Base-by-base conservation (phyloP, 2,329 filamentous ascomycete species). In the Cytospora piceae region DNA sequence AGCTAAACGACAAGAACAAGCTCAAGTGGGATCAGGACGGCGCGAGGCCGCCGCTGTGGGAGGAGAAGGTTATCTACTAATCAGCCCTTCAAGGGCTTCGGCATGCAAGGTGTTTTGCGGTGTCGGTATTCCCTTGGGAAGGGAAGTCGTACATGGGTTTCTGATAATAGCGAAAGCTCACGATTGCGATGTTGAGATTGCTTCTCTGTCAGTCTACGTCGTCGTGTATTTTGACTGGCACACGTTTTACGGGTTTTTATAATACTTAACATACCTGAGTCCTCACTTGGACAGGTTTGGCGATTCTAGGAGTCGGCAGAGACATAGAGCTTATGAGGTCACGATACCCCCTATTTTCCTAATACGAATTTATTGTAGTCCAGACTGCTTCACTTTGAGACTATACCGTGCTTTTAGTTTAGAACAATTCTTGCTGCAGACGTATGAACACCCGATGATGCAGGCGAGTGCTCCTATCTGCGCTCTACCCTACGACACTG, bases 1-100 rank as follows among this genome's bases (percentile, higher is more conserved):
- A 79, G 58, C 77, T 94, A 59, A 83, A 90, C 71, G 90, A 91
- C 71, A 90, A 92, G 79, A 88, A 88, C 75, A 73, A 75, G 62
- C 64, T 78, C 20, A 69, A 70, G 1, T 78, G 77, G 77, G 77
- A 78, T 49, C 70, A 69, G 31, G 75, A 77, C 67, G 65, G 68
- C 4, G 71, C 73, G 8, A 66, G 74, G 24, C 76, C 76, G 17
- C 77, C 77, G 2, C 71, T 78, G 1, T 78, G 75, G 75, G 71
- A 73, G 67, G 75, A 77, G 70, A 75, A 77, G 71, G 66, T 77
- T 39, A 66, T 72, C 29, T 78, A 75, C 64, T 78, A 73, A 69
- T 64, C 24, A n/a, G 24, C 55, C 32, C 42, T 17, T 39, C 20
- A 5, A 49, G 24, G 51, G 17, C 15, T n/a, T 53, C 8, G 31